Base-by-base conservation (phyloP, 768 basidiomycete species). In the Dacryopinax spathularia region DNA sequence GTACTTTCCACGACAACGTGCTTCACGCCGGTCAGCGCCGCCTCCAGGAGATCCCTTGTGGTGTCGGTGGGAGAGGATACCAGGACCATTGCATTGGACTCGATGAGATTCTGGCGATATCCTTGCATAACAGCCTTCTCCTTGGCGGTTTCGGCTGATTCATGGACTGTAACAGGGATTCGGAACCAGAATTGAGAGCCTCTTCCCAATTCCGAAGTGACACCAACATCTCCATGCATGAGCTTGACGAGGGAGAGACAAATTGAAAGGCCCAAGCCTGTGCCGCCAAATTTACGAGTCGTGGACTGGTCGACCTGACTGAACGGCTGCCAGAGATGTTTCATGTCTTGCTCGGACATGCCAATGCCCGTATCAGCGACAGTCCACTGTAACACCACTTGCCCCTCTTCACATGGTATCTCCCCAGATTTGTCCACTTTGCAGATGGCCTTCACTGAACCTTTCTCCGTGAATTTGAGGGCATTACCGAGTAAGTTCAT, bases 401-500 rank as follows among this genome's bases (percentile, higher is more conserved):
- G 81, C 22, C 75, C 77, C 4, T 74, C 67, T 12, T 76, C 60
- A 1, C 73, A 64, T 34, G 71, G 70, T 15, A 72, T 65, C 27
- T 67, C 67, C 10, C 69, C 39, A 41, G 39, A 41, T 18, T 41
- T 73, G 65, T 84, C 83, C n/a, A 83, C 74, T 2, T 80, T 80
- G 68, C 84, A 85, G 1, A 76, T 77, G 20, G 87, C 83, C 35
- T 81, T 78, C 25, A 89, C 85, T 41, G 78, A 83, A 7, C 87
- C 86, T 20, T 71, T 74, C 1, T 79, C 77, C 1, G 86, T 87
- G 71, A 88, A 89, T 68, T 88, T 89, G 62, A 88, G 82, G 2
- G 85, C 85, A 69, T 89, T 89, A 7, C 85, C 86, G 59, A 88
- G 84, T 60, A 88, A 72, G 70, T 89, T 89, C 85, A 87, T 87